phyloP scores from a whole-genome alignment of 2,329 filamentous ascomycete genomes.

The Ascochyta pisi region DNA sequence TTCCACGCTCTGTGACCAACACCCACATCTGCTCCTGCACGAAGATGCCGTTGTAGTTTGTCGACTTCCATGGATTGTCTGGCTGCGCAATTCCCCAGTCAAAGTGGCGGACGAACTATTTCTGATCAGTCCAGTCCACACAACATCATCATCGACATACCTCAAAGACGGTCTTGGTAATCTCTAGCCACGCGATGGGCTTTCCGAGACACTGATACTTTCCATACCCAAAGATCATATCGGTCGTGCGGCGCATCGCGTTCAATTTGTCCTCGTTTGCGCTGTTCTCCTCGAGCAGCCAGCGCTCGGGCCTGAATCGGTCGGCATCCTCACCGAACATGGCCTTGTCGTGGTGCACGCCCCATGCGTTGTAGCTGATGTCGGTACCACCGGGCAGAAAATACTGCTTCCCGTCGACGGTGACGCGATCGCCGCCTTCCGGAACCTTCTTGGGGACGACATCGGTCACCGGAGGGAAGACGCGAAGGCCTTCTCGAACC shows the following conservation, averaged over 20 bases:
- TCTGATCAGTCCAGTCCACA: not conserved
- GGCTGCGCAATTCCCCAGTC: constrained; percentile 33
- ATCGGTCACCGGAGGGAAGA: constrained; percentile 49
- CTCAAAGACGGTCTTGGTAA: constrained; percentile 51
- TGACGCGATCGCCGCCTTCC: constrained; percentile 33
- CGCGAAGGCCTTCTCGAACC: constrained; percentile 50
- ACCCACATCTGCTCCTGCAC: constrained; percentile 33
- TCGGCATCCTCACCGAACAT: constrained; percentile 50
- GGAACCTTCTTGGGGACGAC: constrained; percentile 37
- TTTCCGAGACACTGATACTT: constrained; percentile 43
- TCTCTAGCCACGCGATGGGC: constrained; percentile 42
- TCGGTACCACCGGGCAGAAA: constrained; percentile 39
- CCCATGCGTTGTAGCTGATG: constrained; percentile 34
- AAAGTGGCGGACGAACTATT: constrained; percentile 30
- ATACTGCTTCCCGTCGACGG: constrained; percentile 24
- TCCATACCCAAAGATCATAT: constrained; percentile 43
- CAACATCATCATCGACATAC: constrained; percentile 23
- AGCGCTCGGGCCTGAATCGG: constrained; percentile 57
- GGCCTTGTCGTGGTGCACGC: constrained; percentile 28
- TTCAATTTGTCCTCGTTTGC: constrained; percentile 13
- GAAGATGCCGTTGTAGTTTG: constrained; percentile 31
- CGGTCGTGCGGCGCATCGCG: constrained; percentile 36
- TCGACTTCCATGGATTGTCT: constrained; percentile 28
- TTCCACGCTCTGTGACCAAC: constrained; percentile 21
- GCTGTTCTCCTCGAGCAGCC: constrained; percentile 43